Evolutionary conservation across 2,329 filamentous ascomycete genomes (phyloP), one percentile per base, ranked within the genome.

Genomic region (Sporothrix mexicana): DNA sequence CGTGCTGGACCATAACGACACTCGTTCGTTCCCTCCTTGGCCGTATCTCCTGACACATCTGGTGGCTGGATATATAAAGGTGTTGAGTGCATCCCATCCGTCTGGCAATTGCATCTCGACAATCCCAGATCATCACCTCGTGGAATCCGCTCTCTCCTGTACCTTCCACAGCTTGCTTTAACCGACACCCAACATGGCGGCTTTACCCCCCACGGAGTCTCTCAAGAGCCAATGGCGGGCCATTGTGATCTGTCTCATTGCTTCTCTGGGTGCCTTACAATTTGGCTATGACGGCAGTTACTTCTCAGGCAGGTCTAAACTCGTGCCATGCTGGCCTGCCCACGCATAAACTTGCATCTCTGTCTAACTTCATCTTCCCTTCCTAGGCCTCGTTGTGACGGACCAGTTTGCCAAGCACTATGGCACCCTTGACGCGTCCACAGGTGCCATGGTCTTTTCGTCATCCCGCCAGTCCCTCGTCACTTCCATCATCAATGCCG

Each of bases 231-330:
- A 67, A 45, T 67, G 62, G 62, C 43, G 62, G 45, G 62, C 62
- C 41, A 67, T 67, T 36, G 43, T 51, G 12, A 49, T 67, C 12
- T 67, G 62, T 6, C 62, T 67, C 62, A 67, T 67, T 23, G 62
- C 62, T 12, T 10, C 62, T n/a, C 13, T 49, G 20, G 62, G 62
- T 7, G 62, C 62, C 62, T 67, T 67, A 3, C 62, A 67, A 45
- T 67, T 67, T 51, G 62, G 62, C 62, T 67, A 67, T 51, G 62
- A 67, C 62, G 17, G 20, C 4, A 67, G 62, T 23, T 67, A 67
- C 43, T 67, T 67, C 15, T 67, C 62, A 49, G 62, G 62, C 51
- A 67, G 25, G 59, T 17, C 36, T 13, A 20, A 8, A 8, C 51
- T 51, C n/a, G n/a, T n/a, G n/a, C n/a, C n/a, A n/a, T n/a, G n/a